Evolutionary conservation across 805 yeast genomes (phyloP), one percentile per base, ranked within the genome.

Genomic region (Peterozyma xylosa): DNA sequence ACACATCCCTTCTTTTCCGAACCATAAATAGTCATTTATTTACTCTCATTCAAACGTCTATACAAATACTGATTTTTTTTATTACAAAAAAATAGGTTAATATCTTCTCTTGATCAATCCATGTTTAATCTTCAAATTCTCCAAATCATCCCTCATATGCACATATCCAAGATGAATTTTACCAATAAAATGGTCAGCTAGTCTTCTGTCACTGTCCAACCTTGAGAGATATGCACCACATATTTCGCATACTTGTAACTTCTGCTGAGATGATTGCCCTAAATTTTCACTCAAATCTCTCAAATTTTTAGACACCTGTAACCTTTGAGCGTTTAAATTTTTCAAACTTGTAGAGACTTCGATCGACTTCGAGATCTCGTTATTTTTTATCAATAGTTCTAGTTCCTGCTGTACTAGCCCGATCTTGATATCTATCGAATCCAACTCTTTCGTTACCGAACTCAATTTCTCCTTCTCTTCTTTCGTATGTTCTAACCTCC

Each of bases 221-320:
- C 91, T 68, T 9, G 95, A 85, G 34, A 91, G 66, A 55, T 83
- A 88, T 0, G 96, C 96, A 1, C 96, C 96, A 63, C 98, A 90
- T 1, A 78, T 80, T 50, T 78, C 85, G 62, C 98, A 90, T 1
- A 87, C 95, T 60, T 89, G 96, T 38, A 90, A 68, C 59, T 87
- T 86, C 55, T 90, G 97, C 56, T 86, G 95, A 1, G 93, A 87
- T 11, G 89, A 76, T 52, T 86, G 91, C 2, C 95, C 93, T 7
- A 83, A 71, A 54, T 78, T 80, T 45, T 86, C 96, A 11, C 81
- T 73, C 6, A 84, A 62, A 21, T 67, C 71, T 36, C 83, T 64
- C 3, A 84, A 80, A 40, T 71, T 74, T 42, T 74, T 76, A 1
- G 82, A 77, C 14, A 79, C 63, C 15, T 58, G 57, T 29, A 71